Evolutionary conservation across 257 asterid genomes (phyloP), one percentile per base, ranked within the genome.

Genomic region (Agastache rugosa): DNA sequence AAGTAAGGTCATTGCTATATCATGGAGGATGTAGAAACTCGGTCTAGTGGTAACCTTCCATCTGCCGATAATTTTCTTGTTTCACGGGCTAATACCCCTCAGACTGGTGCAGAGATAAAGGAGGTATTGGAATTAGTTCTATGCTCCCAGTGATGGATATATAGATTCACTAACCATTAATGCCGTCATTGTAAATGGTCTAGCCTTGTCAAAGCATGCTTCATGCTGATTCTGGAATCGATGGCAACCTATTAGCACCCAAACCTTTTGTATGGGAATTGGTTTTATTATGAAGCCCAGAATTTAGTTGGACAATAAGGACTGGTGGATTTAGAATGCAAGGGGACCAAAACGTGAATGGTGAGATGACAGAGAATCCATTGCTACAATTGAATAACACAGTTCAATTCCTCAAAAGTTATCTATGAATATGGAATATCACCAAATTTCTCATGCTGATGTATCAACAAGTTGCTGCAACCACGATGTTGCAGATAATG

Each of bases 1-100:
- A 76, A 77, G 75, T 71, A 67, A 68, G 78, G 41, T 75, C 71
- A 63, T 34, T 54, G 41, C 44, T 80, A 45, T 55, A 61, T 25
- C 9, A 39, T 19, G 66, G 58, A 77, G 65, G 81, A n/a, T 54
- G 63, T 56, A 25, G 82, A 23, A 19, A 58, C 68, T 51, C 71
- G 34, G 31, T 53, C 75, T 54, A n/a, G 65, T 58, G 41, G 50
- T 66, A 71, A 42, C 63, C 67, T 69, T 53, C 69, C 59, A 50
- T 31, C 63, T 1, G 29, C 58, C 11, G 74, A 15, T 66, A 20
- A 42, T 39, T 74, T 69, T 35, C 42, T 61, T 55, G 81, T 68
- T 63, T 62, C 69, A 72, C 22, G 45, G 23, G 56, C 77, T 20
- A 61, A 50, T 71, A 62, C 35, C 4, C 37, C 37, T 29, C 34